Conservation (phyloP, 1,284 basidiomycete species). For the Ustilago sp. region DNA sequence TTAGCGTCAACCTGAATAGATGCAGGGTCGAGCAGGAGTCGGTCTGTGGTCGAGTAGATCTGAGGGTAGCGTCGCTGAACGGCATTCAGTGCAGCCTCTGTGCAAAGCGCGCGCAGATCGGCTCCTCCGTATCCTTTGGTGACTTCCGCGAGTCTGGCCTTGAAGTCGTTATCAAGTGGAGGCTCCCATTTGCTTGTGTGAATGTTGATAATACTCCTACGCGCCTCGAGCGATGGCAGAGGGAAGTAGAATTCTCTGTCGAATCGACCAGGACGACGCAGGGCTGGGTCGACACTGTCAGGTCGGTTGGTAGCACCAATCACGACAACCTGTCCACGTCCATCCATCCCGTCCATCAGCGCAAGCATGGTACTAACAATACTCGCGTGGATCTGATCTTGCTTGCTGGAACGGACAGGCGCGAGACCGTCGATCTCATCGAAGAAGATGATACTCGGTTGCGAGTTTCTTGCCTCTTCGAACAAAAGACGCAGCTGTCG, state of each 20-base stretch:
- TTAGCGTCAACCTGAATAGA: conserved; percentile 86
- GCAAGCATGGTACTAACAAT: conserved; percentile 96
- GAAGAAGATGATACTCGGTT: conserved; percentile 96
- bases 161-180: conserved; percentile 77
- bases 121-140: conserved; percentile 99
- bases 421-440: conserved; percentile 99
- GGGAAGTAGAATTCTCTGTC: conserved; percentile 99
- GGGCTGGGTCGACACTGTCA: conserved; percentile 94
- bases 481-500: conserved; percentile 94
- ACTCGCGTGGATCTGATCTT: conserved; percentile 98
- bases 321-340: conserved; percentile 92
- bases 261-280: conserved; percentile 93
- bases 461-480: conserved; percentile 91
- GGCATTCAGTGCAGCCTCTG: conserved; percentile 95
- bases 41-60: conserved; percentile 91
- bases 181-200: conserved; percentile 93
- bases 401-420: conserved; percentile 95
- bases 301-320: conserved; percentile 98
- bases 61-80: conserved; percentile 96
- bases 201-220: conserved; percentile 89
- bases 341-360: conserved; percentile 99
- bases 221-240: conserved; percentile 83
- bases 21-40: conserved; percentile 85
- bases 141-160: conserved; percentile 82
- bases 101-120: conserved; percentile 79